A percentile compares a stretch with the other conserved stretches of the same genome.
Evolutionary conservation across 2,329 filamentous ascomycete species (phyloP).

Genomic region (Didymella pinodella): DNA sequence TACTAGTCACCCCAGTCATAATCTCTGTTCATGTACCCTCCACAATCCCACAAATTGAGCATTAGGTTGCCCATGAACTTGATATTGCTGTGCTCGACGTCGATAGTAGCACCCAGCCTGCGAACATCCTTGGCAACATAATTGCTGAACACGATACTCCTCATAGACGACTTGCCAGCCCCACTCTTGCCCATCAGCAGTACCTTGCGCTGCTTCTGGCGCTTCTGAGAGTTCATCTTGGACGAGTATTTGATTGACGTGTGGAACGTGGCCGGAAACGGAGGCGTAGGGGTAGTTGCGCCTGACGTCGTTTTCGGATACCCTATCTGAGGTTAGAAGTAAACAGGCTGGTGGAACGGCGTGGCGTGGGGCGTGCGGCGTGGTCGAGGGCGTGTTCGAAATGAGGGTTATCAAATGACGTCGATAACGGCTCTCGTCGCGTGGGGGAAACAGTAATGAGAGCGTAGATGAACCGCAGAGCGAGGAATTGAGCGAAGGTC

Average conservation of each 20-base stretch:
- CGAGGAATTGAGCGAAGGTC: not conserved
- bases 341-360: not conserved
- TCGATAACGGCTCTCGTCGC: conserved; percentile 11
- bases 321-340: not conserved
- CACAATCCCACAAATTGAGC: conserved; percentile 98
- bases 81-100: conserved; percentile 97
- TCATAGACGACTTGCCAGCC: conserved; percentile 97
- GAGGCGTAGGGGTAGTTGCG: not conserved
- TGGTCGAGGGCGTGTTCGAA: conserved; percentile 3
- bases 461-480: conserved; percentile 1
- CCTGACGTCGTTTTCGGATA: not conserved
- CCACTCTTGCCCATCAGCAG: conserved; percentile 85
- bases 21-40: conserved; percentile 66
- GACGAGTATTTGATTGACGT: conserved; percentile 1
- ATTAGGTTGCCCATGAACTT: conserved; percentile 98
- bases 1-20: conserved; percentile 1
- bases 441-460: conserved; percentile 4
- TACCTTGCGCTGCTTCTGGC: conserved; percentile 63
- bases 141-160: conserved; percentile 98
- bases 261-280: not conserved
- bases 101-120: conserved; percentile 91
- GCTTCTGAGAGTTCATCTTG: conserved; percentile 53
- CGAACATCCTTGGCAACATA: conserved; percentile 97
- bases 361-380: not conserved
- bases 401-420: conserved; percentile 15